phyloP scores from a whole-genome alignment of 176 grass and related monocot species.

The Chrysopogon serrulatus region DNA sequence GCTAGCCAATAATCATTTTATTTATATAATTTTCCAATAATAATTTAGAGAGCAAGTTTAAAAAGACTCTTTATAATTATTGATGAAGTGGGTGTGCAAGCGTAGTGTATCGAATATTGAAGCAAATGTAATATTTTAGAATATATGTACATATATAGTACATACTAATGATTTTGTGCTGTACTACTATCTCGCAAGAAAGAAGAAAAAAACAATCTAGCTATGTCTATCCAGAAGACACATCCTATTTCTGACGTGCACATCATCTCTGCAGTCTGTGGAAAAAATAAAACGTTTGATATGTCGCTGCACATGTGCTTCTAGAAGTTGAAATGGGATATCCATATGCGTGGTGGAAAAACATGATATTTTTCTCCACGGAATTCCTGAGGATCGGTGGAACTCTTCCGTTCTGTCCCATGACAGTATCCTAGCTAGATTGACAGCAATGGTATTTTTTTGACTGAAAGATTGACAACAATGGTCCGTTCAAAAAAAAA shows the following conservation, averaged over 20 bases:
- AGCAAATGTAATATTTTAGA: not conserved
- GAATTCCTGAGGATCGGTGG: not conserved
- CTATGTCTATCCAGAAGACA: not conserved
- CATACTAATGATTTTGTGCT: not conserved
- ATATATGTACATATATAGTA: not conserved
- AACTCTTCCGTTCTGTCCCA: not conserved
- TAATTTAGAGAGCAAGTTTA: too few species aligned
- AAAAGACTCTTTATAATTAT: too few species aligned
- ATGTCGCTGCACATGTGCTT: not conserved
- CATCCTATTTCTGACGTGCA: not conserved
- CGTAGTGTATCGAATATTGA: not conserved
- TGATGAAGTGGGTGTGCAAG: too few species aligned
- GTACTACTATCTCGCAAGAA: not conserved
- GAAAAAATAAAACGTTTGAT: not conserved
- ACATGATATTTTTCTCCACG: not conserved
- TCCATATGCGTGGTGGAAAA: not conserved
- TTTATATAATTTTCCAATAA: too few species aligned
- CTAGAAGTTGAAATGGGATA: not conserved
- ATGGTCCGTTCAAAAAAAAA: too few species aligned
- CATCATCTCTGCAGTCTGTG: not conserved
- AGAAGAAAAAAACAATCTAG: not conserved
- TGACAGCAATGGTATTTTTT: too few species aligned
- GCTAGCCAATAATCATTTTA: too few species aligned
- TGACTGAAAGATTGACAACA: too few species aligned
- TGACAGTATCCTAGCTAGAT: too few species aligned